A percentile compares a stretch with the other conserved stretches of the same genome.
These are phyloP conservation scores for Diplosphaera chodatii DNA, from an alignment of 139 green algal species.

Conservation along the genomic window DNA sequence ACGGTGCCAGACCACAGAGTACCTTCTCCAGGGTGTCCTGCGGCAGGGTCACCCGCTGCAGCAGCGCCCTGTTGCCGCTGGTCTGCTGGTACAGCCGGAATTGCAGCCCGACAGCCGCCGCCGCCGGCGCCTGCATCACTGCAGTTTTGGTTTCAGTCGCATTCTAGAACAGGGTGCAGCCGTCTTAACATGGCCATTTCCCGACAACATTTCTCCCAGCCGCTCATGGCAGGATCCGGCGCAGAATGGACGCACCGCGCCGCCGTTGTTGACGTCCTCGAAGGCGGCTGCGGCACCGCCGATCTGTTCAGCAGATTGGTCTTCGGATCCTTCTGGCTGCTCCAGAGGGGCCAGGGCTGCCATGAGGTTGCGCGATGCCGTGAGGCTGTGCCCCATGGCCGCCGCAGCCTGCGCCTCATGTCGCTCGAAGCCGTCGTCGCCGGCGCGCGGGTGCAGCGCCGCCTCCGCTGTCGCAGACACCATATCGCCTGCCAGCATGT, in stretches of 20 bases:
- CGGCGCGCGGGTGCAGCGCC: not conserved
- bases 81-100: not conserved
- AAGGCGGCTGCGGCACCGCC: too few species aligned
- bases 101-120: not conserved
- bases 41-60: not conserved
- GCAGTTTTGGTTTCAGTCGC: too few species aligned
- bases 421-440: not conserved
- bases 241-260: too few species aligned
- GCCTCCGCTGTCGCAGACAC: too few species aligned
- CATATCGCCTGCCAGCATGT: too few species aligned
- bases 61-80: not conserved
- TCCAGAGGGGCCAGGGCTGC: not conserved
- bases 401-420: not conserved
- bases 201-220: too few species aligned
- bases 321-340: not conserved
- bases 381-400: not conserved
- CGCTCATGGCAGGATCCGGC: too few species aligned
- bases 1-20: too few species aligned
- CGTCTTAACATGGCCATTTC: too few species aligned
- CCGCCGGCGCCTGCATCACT: not conserved
- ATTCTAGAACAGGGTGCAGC: too few species aligned
- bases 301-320: not conserved
- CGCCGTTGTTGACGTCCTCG: too few species aligned
- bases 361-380: not conserved
- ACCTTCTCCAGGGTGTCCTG: not conserved